A percentile compares a stretch with the other conserved stretches of the same genome.
Conservation (phyloP, 768 basidiomycete genomes). For the Termitomyces sp. region DNA sequence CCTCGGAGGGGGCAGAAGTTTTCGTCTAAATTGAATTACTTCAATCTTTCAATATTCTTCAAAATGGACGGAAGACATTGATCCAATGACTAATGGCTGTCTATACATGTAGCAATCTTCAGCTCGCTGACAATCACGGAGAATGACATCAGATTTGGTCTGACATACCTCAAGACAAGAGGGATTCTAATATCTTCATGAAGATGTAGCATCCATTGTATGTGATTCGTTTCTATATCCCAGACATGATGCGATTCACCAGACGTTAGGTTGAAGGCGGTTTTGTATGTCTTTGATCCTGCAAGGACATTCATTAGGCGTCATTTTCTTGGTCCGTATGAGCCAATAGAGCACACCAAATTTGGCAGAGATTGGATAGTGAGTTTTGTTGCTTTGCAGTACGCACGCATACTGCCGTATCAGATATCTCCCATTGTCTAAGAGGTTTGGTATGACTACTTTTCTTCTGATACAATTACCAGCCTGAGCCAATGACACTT, state of each 20-base stretch:
- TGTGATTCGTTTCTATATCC: background rate
- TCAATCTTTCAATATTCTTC: background rate
- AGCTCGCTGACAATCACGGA: background rate
- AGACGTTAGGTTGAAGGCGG: background rate
- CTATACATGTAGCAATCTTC: background rate
- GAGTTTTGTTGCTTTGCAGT: background rate
- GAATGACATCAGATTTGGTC: background rate
- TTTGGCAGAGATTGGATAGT: background rate
- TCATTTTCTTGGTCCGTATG: background rate
- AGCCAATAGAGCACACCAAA: background rate
- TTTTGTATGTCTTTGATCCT: background rate
- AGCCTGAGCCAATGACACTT: background rate
- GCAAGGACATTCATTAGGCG: background rate
- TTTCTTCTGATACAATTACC: background rate
- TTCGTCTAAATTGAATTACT: background rate
- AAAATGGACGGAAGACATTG: background rate
- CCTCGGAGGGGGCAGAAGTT: background rate
- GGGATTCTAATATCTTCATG: background rate
- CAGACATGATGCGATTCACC: too few relatives aligned
- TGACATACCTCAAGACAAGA: background rate
- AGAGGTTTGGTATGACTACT: background rate
- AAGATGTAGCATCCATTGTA: background rate
- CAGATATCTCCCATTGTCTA: background rate
- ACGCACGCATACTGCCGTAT: too few relatives aligned
- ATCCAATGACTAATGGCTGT: background rate